A percentile compares a stretch with the other conserved stretches of the same genome.
These are phyloP conservation scores for Myriosclerotinia duriaeana DNA, from an alignment of 2,329 filamentous ascomycete species.

Conservation along the genomic window DNA sequence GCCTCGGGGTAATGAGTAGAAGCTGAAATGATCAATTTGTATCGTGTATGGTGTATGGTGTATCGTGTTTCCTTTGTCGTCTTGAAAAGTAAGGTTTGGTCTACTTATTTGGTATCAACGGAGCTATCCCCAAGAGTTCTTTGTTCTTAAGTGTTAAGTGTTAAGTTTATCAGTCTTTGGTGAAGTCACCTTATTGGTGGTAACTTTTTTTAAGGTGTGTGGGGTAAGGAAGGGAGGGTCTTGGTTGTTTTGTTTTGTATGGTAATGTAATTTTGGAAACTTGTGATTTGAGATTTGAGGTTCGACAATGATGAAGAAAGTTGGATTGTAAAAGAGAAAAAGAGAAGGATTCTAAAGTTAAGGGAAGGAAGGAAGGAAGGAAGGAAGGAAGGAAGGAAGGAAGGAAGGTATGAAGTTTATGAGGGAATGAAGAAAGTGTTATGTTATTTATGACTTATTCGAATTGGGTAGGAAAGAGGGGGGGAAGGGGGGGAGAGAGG, in stretches of 20 bases:
- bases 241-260: not conserved
- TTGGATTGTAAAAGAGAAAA: not conserved
- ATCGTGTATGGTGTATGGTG: not conserved
- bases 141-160: not conserved
- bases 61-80: not conserved
- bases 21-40: not conserved
- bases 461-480: not conserved
- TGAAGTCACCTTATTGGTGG: conserved; percentile 12
- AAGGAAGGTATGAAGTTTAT: conserved; percentile 4
- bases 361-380: not conserved
- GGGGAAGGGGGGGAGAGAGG: not conserved
- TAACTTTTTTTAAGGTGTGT: not conserved
- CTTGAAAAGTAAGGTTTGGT: not conserved
- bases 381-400: not conserved
- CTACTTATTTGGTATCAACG: not conserved
- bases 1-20: conserved; percentile 26
- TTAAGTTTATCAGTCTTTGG: not conserved
- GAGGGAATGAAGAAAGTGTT: not conserved
- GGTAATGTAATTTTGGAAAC: not conserved
- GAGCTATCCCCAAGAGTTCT: conserved; percentile 7
- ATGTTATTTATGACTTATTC: too few species aligned
- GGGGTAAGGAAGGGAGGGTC: not conserved
- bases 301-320: not conserved
- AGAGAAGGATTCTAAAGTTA: not conserved
- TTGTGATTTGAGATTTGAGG: not conserved